These are phyloP conservation scores for Andrographis paniculata DNA, from an alignment of 305 asterid genomes.

Conservation along the genomic window DNA sequence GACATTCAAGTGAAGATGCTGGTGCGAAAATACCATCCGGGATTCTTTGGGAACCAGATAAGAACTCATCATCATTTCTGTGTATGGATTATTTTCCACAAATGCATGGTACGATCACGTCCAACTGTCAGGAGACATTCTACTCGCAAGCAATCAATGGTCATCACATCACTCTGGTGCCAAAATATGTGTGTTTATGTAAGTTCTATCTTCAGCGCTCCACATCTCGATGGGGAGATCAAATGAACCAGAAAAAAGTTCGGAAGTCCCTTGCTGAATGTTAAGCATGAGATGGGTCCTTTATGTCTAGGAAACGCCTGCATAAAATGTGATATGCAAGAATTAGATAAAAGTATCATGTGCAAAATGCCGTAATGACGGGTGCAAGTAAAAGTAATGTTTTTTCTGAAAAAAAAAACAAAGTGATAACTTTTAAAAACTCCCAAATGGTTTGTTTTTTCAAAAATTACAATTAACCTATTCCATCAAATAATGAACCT, in stretches of 20 bases:
- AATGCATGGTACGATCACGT: slow-evolving; percentile 93
- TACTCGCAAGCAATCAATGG: slow-evolving; percentile 82
- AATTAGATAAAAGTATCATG: slow-evolving; percentile 1
- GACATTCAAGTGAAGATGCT: slow-evolving; percentile 74
- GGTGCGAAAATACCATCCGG: slow-evolving; percentile 76
- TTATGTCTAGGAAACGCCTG: slow-evolving; percentile 98
- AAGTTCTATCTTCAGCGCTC: slow-evolving; percentile 96
- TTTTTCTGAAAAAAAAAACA: too few species aligned
- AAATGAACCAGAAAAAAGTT: slow-evolving; percentile 89
- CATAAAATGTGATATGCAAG: slow-evolving; percentile 10
- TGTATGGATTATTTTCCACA: slow-evolving; percentile 64
- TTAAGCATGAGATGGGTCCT: slow-evolving; percentile 93
- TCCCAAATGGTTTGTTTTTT: too few species aligned
- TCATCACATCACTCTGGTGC: slow-evolving; percentile 88
- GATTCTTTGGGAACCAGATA: slow-evolving; percentile 98
- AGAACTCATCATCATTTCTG: slow-evolving; percentile 2
- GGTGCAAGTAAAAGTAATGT: background rate
- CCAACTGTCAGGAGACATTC: slow-evolving; percentile 96
- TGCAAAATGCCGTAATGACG: slow-evolving; percentile 10
- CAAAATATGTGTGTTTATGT: slow-evolving; percentile 79
- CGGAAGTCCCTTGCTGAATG: slow-evolving; percentile 93
- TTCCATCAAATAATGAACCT: too few species aligned
- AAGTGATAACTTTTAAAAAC: too few species aligned
- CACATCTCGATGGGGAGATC: slow-evolving; percentile 88
- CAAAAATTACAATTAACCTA: background rate